A percentile compares a stretch with the other conserved stretches of the same genome.
These are phyloP conservation scores for Clitoria ternatea DNA, from an alignment of 306 rosid genomes.

Conservation along the genomic window DNA sequence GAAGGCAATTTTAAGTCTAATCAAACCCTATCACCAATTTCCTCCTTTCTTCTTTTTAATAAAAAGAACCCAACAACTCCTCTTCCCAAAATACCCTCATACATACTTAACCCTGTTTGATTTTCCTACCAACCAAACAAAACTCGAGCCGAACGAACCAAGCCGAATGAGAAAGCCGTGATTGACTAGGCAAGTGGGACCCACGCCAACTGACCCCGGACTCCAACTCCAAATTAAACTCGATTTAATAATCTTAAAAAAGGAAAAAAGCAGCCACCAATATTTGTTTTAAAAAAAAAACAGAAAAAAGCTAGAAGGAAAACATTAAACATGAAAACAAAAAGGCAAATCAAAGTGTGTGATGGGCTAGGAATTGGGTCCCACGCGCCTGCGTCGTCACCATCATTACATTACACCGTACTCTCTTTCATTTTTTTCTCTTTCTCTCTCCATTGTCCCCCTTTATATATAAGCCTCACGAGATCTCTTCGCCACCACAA, in stretches of 20 bases:
- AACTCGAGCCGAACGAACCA: constrained; percentile 36
- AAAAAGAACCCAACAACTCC: not conserved
- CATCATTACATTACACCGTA: constrained; percentile 53
- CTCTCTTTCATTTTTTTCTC: not conserved
- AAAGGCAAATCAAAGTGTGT: constrained; percentile 55
- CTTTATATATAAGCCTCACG: constrained; percentile 46
- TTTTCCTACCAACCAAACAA: constrained; percentile 29
- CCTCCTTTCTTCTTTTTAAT: too few species aligned
- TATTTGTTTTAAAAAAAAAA: not conserved
- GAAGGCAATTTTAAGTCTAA: constrained; percentile 19
- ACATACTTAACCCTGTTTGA: not conserved
- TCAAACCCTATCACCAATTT: constrained; percentile 19
- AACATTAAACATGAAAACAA: constrained; percentile 19
- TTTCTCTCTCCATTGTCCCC: constrained; percentile 79
- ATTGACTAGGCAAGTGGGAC: constrained; percentile 50
- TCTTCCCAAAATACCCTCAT: constrained; percentile 29
- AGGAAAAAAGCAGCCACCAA: constrained; percentile 32
- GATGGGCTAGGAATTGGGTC: constrained; percentile 49
- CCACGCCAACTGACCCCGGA: constrained; percentile 65
- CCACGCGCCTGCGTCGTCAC: constrained; percentile 82
- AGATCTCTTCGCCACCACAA: constrained; percentile 32
- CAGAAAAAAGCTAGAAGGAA: not conserved
- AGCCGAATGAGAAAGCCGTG: constrained; percentile 35
- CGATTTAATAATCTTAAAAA: constrained; percentile 33
- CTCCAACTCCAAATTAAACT: constrained; percentile 44